Evolutionary conservation across 208 protist genomes (phyloP), one percentile per base, ranked within the genome.

Genomic region (Wallacemonas sp.): DNA sequence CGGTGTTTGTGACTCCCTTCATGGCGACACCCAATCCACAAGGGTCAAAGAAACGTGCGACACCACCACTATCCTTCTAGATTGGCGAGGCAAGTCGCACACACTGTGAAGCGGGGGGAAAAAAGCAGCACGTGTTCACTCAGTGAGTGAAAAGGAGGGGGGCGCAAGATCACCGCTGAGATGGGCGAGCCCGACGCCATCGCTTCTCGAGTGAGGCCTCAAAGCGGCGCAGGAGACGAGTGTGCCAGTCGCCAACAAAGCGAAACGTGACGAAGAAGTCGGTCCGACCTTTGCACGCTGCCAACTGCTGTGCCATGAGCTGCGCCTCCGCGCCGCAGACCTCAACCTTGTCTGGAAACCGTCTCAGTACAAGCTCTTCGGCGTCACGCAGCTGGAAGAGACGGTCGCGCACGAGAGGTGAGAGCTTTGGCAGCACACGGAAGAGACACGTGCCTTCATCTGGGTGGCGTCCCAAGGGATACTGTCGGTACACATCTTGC

Each of bases 321-420:
- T 60, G 30, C 22, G 26, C 0, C 12, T 78, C 75, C n/a, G 61
- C 12, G 4, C 45, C 30, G 0, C 92, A 42, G 5, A 88, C 17
- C 68, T 85, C 87, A 26, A 96, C 85, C 54, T 87, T 92, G 21
- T 96, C 85, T 0, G 87, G 83, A 54, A 80, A 87, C 34, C 59
- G 52, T 3, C 38, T 67, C 38, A 93, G 72, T 8, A 94, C 42
- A 42, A 92, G 77, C 3, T 68, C 63, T 30, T 84, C 70, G 36
- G 92, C 74, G 32, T 96, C 80, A 21, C 58, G 30, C 41, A 91
- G 71, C 38, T 83, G 21, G 21, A 72, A 75, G 15, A 96, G 42
- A 1, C 78, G 78, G 4, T 71, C 30, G 1, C 63, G 65, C n/a
- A 87, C 42, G 3, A 64, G 58, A 2, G 32, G 39, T 3, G 87